Evolutionary conservation across 192 early-diverging fungal species (phyloP).

Genomic region (Backusella liffmaniae): DNA sequence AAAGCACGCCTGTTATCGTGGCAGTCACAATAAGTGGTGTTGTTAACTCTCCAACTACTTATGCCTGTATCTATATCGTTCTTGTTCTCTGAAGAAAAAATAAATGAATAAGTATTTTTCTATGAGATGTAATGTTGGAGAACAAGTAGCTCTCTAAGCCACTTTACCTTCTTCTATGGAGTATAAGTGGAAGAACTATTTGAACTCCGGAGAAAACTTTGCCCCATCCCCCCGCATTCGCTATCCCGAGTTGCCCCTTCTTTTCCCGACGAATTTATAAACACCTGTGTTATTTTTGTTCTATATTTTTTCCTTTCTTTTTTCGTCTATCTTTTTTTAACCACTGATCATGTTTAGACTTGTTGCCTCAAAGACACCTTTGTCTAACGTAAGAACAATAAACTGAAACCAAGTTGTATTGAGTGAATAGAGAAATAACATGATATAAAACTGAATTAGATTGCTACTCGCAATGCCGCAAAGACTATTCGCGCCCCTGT

Average conservation of each 20-base stretch:
- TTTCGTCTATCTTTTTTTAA: slow-evolving; percentile 20
- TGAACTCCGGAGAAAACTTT: neutral
- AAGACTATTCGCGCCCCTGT: slow-evolving; percentile 32
- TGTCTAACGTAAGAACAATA: slow-evolving; percentile 28
- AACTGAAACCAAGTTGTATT: neutral
- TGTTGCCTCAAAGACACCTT: slow-evolving; percentile 33
- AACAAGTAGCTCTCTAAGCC: neutral
- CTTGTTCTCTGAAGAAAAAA: neutral
- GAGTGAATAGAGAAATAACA: neutral
- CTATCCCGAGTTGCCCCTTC: slow-evolving; percentile 8
- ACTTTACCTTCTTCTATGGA: neutral
- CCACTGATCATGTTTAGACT: slow-evolving; percentile 31
- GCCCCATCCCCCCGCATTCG: neutral
- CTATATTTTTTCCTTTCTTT: slow-evolving; percentile 19
- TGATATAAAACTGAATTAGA: slow-evolving; percentile 8
- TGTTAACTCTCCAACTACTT: neutral
- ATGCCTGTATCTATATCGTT: neutral
- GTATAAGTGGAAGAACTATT: neutral
- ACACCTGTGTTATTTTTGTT: neutral
- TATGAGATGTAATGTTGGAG: neutral
- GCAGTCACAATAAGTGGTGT: neutral
- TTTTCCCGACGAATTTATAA: slow-evolving; percentile 9
- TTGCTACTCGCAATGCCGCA: slow-evolving; percentile 33
- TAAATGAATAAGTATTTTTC: neutral
- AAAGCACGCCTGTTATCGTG: neutral